Evolutionary conservation across 2,329 filamentous ascomycete genomes (phyloP).

Genomic region (Aspergillus brunneoviolaceus): DNA sequence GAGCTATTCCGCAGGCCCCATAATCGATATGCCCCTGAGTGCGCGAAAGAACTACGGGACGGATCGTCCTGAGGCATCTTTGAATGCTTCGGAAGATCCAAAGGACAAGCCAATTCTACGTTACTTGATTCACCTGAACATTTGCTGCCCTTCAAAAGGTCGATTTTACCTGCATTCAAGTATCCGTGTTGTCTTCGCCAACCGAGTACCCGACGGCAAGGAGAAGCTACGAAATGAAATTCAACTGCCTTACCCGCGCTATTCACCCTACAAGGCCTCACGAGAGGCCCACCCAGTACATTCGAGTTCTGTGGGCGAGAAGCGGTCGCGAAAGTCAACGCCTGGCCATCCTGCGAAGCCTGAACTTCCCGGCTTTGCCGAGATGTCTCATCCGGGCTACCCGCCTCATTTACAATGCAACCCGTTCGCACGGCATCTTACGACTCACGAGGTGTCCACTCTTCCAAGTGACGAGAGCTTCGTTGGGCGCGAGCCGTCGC

Average conservation of each 20-base stretch:
- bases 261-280: conserved; percentile 74
- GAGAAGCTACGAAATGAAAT: conserved; percentile 89
- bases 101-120: conserved; percentile 68
- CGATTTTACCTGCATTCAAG: conserved; percentile 89
- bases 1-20: conserved; percentile 83
- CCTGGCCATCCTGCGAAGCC: conserved; percentile 44
- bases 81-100: conserved; percentile 41
- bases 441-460: neutral
- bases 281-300: conserved; percentile 44
- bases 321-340: conserved; percentile 59
- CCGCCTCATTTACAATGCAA: conserved; percentile 7
- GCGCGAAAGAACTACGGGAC: conserved; percentile 47
- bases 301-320: conserved; percentile 58
- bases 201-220: conserved; percentile 91
- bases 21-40: conserved; percentile 67
- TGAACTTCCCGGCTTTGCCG: neutral
- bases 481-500: conserved; percentile 3
- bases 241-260: conserved; percentile 82
- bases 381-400: conserved; percentile 11
- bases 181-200: conserved; percentile 93
- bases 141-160: conserved; percentile 80
- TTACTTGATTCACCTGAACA: conserved; percentile 89
- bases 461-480: neutral
- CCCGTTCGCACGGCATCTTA: neutral
- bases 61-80: conserved; percentile 55